Percentiles rank a stretch among this genome's conserved stretches.
Evolutionary conservation across 768 basidiomycete species (phyloP).

Genomic region (Nidula microcarpa): DNA sequence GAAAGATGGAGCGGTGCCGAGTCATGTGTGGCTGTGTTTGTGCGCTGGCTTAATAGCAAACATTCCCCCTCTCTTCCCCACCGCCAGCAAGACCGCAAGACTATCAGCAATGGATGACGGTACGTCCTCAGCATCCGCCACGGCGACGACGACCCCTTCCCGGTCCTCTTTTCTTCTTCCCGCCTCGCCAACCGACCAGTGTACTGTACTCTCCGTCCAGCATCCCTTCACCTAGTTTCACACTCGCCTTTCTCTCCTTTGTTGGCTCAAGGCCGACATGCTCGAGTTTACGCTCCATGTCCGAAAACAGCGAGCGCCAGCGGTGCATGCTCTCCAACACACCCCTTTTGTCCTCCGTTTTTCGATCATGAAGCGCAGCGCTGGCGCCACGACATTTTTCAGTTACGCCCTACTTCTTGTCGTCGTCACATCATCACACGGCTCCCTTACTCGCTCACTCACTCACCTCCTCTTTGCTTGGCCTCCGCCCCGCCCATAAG

Average conservation of each 20-base stretch:
- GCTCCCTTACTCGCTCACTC: background rate
- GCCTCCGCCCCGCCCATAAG: conserved; percentile 26
- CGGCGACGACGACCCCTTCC: conserved; percentile 40
- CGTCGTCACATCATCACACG: conserved; percentile 7
- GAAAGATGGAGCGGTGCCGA: too few relatives aligned
- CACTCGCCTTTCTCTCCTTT: conserved; percentile 12
- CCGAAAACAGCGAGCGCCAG: too few relatives aligned
- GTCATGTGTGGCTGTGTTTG: too few relatives aligned
- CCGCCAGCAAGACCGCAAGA: conserved; percentile 6
- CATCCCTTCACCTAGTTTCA: background rate
- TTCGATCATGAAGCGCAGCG: background rate
- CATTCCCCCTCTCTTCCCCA: background rate
- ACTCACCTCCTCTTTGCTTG: conserved; percentile 13
- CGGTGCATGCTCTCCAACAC: too few relatives aligned
- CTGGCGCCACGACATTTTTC: background rate
- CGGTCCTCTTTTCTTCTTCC: background rate
- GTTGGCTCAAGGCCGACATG: conserved; percentile 43
- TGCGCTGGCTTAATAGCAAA: background rate
- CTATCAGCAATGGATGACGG: conserved; percentile 56
- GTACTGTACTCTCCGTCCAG: background rate
- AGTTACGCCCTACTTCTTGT: background rate
- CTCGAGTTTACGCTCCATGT: too few relatives aligned
- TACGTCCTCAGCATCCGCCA: conserved; percentile 80
- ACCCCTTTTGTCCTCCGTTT: too few relatives aligned
- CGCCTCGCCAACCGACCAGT: background rate